A percentile compares a stretch with the other conserved stretches of the same genome.
Conservation (phyloP, 345 rosid species). For the Bruguiera sexangula region DNA sequence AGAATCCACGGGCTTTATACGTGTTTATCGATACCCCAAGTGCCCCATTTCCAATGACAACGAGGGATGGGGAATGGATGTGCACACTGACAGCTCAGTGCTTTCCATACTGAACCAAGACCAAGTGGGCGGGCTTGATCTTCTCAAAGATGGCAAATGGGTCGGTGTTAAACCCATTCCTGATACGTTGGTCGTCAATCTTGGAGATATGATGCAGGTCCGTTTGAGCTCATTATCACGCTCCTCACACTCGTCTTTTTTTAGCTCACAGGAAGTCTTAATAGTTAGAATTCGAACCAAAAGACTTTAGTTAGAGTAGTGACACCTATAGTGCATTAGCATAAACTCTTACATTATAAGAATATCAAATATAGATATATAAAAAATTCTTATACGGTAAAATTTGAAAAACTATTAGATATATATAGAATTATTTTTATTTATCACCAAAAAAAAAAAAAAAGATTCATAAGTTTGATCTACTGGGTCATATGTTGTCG, state of each 20-base stretch:
- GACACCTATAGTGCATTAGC: no score
- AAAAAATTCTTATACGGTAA: no score
- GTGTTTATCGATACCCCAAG: conserved; percentile 62
- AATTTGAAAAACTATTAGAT: no score
- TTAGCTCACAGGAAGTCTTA: no score
- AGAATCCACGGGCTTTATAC: conserved; percentile 50
- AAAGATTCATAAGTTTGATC: no score
- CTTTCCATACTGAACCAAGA: conserved; percentile 61
- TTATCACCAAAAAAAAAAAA: no score
- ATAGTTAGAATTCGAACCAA: no score
- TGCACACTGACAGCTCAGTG: conserved; percentile 81
- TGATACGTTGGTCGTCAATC: conserved; percentile 49
- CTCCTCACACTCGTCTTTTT: neutral
- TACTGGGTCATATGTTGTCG: no score
- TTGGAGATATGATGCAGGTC: conserved; percentile 95
- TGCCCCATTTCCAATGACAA: conserved; percentile 9
- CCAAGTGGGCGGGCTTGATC: conserved; percentile 62
- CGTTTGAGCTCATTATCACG: neutral
- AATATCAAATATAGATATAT: no score
- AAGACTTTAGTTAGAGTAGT: no score
- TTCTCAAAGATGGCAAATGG: conserved; percentile 59
- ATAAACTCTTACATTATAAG: no score
- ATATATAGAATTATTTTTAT: no score
- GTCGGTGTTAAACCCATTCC: conserved; percentile 45
- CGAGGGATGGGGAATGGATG: conserved; percentile 48